A percentile compares a stretch with the other conserved stretches of the same genome.
Conservation (phyloP, 345 rosid species). For the Gossypium ekmanianum region DNA sequence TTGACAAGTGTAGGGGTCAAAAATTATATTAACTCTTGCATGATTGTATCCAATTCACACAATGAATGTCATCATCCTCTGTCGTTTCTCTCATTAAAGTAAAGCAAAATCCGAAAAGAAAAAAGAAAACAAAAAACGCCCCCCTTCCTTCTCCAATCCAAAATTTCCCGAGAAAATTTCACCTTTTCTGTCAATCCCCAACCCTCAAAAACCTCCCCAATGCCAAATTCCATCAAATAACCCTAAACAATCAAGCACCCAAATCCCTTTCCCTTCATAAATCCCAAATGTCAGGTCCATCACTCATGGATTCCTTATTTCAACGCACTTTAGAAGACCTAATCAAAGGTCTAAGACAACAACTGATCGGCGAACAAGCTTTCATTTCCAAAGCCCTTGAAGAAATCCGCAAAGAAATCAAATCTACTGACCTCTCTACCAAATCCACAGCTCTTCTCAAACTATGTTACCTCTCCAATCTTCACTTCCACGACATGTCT, state of each 20-base stretch:
- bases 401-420: conserved; percentile 88
- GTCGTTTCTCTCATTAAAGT: not conserved
- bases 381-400: conserved; percentile 70
- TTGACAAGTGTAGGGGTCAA: no score
- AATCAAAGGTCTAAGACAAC: conserved; percentile 76
- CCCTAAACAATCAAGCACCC: not conserved
- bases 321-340: conserved; percentile 86
- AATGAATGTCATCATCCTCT: not conserved
- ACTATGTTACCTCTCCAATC: conserved; percentile 71
- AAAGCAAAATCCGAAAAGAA: not conserved
- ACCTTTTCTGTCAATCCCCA: not conserved
- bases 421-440: conserved; percentile 69
- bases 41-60: not conserved
- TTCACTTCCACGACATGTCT: conserved; percentile 74
- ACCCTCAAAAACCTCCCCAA: conserved; percentile 11
- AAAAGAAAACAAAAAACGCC: not conserved
- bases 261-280: not conserved
- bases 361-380: conserved; percentile 45
- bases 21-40: no score
- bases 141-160: not conserved
- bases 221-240: not conserved
- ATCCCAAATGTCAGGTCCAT: conserved; percentile 48
- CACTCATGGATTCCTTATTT: conserved; percentile 83
- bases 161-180: not conserved
- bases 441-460: conserved; percentile 87